phyloP scores from a whole-genome alignment of 805 yeast species.

The Suhomyces canberraensis region DNA sequence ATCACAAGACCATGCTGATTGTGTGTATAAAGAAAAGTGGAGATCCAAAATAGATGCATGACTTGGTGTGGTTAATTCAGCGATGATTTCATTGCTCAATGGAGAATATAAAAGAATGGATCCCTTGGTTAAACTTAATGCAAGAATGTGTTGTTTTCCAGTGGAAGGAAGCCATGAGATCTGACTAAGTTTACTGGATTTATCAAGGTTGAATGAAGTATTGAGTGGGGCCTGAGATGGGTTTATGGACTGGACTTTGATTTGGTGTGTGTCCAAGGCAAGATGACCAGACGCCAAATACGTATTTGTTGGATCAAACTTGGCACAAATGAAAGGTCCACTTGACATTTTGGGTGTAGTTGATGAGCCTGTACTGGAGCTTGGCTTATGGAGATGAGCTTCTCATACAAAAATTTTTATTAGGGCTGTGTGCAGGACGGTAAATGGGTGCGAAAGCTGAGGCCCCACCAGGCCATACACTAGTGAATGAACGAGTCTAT shows the following conservation, averaged over 20 bases:
- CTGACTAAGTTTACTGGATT: slow-evolving; percentile 46
- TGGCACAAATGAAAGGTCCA: slow-evolving; percentile 37
- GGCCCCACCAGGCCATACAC: too few species aligned
- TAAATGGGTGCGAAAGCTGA: slow-evolving; percentile 1
- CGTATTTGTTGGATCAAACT: slow-evolving; percentile 62
- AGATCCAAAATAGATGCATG: slow-evolving; percentile 50
- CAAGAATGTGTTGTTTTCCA: slow-evolving; percentile 45
- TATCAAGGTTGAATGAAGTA: slow-evolving; percentile 51
- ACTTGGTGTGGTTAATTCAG: slow-evolving; percentile 46
- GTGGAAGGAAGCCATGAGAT: slow-evolving; percentile 49
- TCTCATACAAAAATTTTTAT: slow-evolving; percentile 3
- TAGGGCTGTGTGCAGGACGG: slow-evolving; percentile 3
- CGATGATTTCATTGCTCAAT: slow-evolving; percentile 51
- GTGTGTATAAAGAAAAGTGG: slow-evolving; percentile 39
- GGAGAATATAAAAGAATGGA: slow-evolving; percentile 66
- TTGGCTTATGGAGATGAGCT: slow-evolving; percentile 3
- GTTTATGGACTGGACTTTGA: slow-evolving; percentile 56
- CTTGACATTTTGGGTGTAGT: slow-evolving; percentile 6
- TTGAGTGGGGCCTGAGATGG: slow-evolving; percentile 42
- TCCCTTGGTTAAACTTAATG: slow-evolving; percentile 67
- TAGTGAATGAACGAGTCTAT: too few species aligned
- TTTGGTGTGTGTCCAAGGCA: slow-evolving; percentile 68
- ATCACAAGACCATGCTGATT: slow-evolving; percentile 59
- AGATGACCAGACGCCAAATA: slow-evolving; percentile 62
- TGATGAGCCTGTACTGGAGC: neutral